These are phyloP conservation scores for Uronychia binucleata DNA, from an alignment of 73 alveolate genomes.

Conservation along the genomic window DNA sequence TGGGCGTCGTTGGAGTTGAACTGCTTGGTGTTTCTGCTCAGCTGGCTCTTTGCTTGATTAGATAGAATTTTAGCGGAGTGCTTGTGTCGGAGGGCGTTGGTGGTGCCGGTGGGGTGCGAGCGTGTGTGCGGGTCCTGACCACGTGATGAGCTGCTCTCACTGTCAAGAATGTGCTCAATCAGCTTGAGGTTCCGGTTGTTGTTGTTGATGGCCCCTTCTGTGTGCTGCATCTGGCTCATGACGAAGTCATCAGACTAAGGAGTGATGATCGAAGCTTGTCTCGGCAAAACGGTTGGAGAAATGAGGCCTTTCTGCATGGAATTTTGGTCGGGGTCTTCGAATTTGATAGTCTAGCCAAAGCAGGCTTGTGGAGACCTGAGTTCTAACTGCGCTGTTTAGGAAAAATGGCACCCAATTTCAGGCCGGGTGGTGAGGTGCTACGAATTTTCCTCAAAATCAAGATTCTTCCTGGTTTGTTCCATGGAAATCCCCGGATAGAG, in stretches of 20 bases:
- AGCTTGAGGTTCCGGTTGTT: background rate
- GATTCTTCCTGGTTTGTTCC: no score
- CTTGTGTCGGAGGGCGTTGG: background rate
- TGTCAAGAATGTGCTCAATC: background rate
- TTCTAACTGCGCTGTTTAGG: no score
- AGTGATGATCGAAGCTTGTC: background rate
- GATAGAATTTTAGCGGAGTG: background rate
- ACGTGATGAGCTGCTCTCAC: no score
- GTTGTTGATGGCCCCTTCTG: background rate
- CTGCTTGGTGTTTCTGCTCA: background rate
- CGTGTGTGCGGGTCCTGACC: background rate
- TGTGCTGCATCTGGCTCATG: background rate
- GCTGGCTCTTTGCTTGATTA: background rate
- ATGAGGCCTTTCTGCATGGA: no score
- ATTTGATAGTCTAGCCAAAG: no score
- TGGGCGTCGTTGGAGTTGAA: background rate
- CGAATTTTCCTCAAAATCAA: no score
- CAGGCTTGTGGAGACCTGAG: no score
- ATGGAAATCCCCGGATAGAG: no score
- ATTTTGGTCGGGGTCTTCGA: no score
- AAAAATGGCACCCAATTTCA: no score
- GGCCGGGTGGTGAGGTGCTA: no score
- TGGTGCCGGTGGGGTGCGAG: background rate
- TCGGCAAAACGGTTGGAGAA: background rate
- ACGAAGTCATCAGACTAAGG: background rate